These are phyloP conservation scores for Termitomyces sp. DNA, from an alignment of 768 basidiomycete genomes.

Conservation along the genomic window DNA sequence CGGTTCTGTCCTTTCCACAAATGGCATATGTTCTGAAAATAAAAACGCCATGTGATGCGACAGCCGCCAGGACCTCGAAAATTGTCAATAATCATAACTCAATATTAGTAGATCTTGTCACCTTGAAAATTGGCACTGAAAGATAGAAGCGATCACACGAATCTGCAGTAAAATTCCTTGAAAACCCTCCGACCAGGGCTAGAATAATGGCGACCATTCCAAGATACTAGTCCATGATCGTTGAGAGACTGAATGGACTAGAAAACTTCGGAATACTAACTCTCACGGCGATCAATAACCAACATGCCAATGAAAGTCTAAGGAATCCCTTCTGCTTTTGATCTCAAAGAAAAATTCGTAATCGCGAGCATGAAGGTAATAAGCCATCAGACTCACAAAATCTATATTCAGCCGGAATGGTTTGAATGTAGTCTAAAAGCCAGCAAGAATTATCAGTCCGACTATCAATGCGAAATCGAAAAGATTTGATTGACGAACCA, in stretches of 20 bases:
- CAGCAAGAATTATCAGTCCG: not conserved
- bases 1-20: slow-evolving; percentile 5
- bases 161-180: slow-evolving; percentile 9
- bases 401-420: slow-evolving; percentile 14
- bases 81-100: not conserved
- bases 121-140: slow-evolving; percentile 14
- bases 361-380: not conserved
- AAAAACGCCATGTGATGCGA: slow-evolving; percentile 16
- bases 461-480: not conserved
- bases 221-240: slow-evolving; percentile 9
- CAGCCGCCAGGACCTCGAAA: slow-evolving; percentile 13
- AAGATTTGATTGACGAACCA: slow-evolving; percentile 2
- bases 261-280: slow-evolving; percentile 1
- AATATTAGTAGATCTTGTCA: not conserved
- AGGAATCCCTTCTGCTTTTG: slow-evolving; percentile 13
- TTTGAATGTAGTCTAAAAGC: slow-evolving; percentile 15
- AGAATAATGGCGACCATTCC: slow-evolving; percentile 15
- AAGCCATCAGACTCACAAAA: slow-evolving; percentile 6
- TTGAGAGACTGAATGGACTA: not conserved
- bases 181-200: slow-evolving; percentile 13
- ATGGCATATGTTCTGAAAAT: slow-evolving; percentile 17
- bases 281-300: slow-evolving; percentile 12
- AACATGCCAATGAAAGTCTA: slow-evolving; percentile 13
- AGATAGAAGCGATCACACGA: slow-evolving; percentile 12
- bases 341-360: slow-evolving; percentile 5